Base-by-base conservation (phyloP, 1,284 basidiomycete species). In the Polyporus tsugae region DNA sequence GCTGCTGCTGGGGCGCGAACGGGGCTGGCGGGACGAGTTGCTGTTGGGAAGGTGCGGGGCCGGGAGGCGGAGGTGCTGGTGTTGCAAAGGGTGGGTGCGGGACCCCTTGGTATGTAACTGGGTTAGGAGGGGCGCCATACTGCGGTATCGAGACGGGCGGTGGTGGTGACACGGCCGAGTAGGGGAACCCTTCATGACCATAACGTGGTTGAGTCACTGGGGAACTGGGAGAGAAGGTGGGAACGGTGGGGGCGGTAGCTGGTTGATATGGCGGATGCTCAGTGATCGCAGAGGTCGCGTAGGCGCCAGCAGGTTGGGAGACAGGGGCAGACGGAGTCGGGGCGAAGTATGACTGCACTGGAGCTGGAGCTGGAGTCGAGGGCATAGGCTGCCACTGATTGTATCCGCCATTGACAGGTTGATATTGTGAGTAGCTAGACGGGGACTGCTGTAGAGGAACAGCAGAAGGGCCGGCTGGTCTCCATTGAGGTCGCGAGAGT, bases 401-500 rank as follows among this genome's bases (percentile, higher is more conserved):
- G 64, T 77, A 76, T 25, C 75, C 65, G 19, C 72, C 73, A 39
- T 75, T 75, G 17, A 65, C 62, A n/a, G 74, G 63, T 35, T 77
- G 78, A 60, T 75, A 75, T 46, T 75, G 75, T 29, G 71, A 77
- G 38, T 82, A 82, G 6, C 69, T 36, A 25, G 74, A 13, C 1
- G 68, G 57, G 11, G 74, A 62, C 10, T 74, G 72, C 66, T 65
- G 72, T 65, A 58, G 66, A 4, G 73, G 70, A 39, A 79, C 72
- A 33, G 77, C 72, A 58, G 78, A 72, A 36, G 79, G 77, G 25
- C 82, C 46, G 1, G 62, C 74, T 7, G 85, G 74, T 65, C 87
- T 83, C 90, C 92, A 92, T 41, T 86, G 81, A 3, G 91, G 91
- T 57, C 88, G 89, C 11, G 88, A 84, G 3, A 96, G 83, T 74